Conservation (phyloP, 768 basidiomycete genomes). For the Xerocomellus chrysenteron region DNA sequence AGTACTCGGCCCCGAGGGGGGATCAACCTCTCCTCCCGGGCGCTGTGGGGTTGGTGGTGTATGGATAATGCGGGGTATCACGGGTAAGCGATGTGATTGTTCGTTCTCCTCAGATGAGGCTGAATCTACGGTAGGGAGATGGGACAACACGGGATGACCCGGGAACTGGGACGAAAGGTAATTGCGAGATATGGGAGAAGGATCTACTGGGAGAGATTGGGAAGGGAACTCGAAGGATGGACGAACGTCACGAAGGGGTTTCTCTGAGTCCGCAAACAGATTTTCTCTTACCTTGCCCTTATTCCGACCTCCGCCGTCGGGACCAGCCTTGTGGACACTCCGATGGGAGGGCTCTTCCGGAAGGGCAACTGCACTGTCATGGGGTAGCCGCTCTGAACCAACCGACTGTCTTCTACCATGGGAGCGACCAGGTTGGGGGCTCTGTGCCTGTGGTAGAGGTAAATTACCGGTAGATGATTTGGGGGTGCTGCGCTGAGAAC, state of each 20-base stretch:
- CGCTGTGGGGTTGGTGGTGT: slow-evolving; percentile 39
- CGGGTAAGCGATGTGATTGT: slow-evolving; percentile 22
- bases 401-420: slow-evolving; percentile 30
- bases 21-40: slow-evolving; percentile 14
- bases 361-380: slow-evolving; percentile 35
- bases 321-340: slow-evolving; percentile 8
- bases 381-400: slow-evolving; percentile 31
- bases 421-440: slow-evolving; percentile 11
- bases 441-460: slow-evolving; percentile 23
- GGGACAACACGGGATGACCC: slow-evolving; percentile 3
- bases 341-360: slow-evolving; percentile 25
- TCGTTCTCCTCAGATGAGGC: slow-evolving; percentile 25
- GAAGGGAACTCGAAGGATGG: slow-evolving; percentile 21
- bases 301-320: slow-evolving; percentile 14
- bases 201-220: slow-evolving; percentile 20
- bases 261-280: neutral
- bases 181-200: slow-evolving; percentile 16
- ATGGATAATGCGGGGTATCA: slow-evolving; percentile 36
- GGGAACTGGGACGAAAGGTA: slow-evolving; percentile 8
- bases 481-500: slow-evolving; percentile 29
- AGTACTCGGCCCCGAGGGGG: slow-evolving; percentile 2
- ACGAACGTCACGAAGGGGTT: slow-evolving; percentile 7
- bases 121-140: slow-evolving; percentile 30
- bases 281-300: slow-evolving; percentile 32
- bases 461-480: slow-evolving; percentile 30